These are phyloP conservation scores for Pyricularia pennisetigena DNA, from an alignment of 2,329 filamentous ascomycete genomes.

Conservation along the genomic window DNA sequence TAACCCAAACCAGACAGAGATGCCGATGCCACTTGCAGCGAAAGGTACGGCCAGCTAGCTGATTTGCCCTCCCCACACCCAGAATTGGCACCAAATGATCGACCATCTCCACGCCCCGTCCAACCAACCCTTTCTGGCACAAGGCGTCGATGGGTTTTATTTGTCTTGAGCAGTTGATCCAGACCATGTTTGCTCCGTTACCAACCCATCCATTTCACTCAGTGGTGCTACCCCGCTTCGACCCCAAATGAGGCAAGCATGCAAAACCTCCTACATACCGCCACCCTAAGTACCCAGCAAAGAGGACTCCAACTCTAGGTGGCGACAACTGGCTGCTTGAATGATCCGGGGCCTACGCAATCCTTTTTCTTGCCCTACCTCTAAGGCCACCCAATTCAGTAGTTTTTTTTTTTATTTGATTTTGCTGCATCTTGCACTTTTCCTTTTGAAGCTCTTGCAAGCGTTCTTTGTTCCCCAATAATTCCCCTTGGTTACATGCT, in stretches of 20 bases:
- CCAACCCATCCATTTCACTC: background rate
- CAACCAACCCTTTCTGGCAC: background rate
- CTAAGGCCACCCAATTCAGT: conserved; percentile 1
- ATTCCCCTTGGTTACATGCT: background rate
- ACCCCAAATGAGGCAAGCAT: background rate
- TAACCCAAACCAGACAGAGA: conserved; percentile 11
- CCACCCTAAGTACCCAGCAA: background rate
- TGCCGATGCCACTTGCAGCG: conserved; percentile 25
- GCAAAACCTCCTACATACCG: background rate
- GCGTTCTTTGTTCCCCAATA: background rate
- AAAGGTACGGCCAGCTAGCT: conserved; percentile 21
- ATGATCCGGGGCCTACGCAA: background rate
- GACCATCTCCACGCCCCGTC: background rate
- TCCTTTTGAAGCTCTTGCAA: background rate
- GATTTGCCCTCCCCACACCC: background rate
- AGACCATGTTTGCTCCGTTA: conserved; percentile 3
- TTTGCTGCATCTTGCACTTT: background rate
- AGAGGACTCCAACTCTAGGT: background rate
- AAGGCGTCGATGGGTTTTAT: background rate
- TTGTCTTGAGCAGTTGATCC: conserved; percentile 3
- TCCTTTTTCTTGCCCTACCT: background rate
- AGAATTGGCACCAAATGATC: background rate
- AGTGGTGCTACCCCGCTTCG: background rate
- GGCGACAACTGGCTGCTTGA: background rate
- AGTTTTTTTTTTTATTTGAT: background rate